Evolutionary conservation across 805 yeast species (phyloP), one percentile per base, ranked within the genome.

Genomic region (Candida coquimbonensis): DNA sequence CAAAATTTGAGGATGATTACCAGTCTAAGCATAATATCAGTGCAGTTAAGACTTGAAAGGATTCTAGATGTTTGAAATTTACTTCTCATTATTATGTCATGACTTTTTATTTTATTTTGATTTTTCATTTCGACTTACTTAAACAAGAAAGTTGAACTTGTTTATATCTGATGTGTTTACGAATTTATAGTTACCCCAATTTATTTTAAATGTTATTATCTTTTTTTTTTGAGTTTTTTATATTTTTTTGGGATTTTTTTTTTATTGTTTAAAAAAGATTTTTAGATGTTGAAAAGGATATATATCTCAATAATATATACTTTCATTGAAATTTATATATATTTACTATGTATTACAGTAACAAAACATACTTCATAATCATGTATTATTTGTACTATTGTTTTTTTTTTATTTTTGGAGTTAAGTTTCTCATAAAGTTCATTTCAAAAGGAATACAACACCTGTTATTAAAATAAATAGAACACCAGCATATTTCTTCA

Each of bases 401-500:
- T 17, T 14, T 19, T 12, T 16, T 39, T 17, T 17, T 29, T 17
- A 6, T 17, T 13, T 14, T 7, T 19, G 12, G 14, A 9, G n/a
- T 27, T 11, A 24, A 32, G 26, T 24, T 3, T 34, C 9, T 35
- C n/a, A 9, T 14, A 16, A 26, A 13, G 5, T 19, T 39, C 21
- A 40, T 41, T 44, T 47, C n/a, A 35, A 19, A n/a, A 41, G 25
- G 37, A 33, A 39, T 7, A 29, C 24, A 17, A 21, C n/a, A 13
- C 46, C 42, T 7, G 40, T 43, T 11, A 31, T 42, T 14, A 48
- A 25, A n/a, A 40, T 41, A 3, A 40, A 8, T 14, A 36, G 37
- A 12, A 40, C 39, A 13, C 43, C 41, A 8, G 44, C 49, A 36
- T 44, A 48, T 17, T 40, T 39, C 36, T 48, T 46, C 36, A 34